phyloP scores from a whole-genome alignment of 352 stramenopile species.

The Globisporangium nunn region DNA sequence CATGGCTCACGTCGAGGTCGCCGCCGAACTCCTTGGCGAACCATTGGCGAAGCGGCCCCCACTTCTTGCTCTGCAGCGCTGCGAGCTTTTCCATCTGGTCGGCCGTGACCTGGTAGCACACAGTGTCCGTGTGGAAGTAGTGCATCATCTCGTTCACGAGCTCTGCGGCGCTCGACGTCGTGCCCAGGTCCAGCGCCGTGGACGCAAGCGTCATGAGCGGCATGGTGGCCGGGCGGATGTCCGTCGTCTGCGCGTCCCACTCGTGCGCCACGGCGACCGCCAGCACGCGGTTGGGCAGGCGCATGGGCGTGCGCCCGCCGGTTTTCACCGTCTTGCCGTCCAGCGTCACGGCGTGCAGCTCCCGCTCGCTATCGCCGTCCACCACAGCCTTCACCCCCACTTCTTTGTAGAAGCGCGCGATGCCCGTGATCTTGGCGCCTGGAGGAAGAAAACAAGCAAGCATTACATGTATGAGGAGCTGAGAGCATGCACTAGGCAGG shows the following conservation, averaged over 20 bases:
- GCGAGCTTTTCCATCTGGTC: constrained; percentile 82
- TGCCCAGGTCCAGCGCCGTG: constrained; percentile 63
- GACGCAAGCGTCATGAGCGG: constrained; percentile 85
- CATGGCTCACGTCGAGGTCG: constrained; percentile 79
- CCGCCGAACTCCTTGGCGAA: constrained; percentile 63
- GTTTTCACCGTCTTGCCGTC: constrained; percentile 83
- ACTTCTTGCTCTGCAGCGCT: constrained; percentile 78
- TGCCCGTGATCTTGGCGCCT: constrained; percentile 80
- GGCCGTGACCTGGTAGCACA: constrained; percentile 82
- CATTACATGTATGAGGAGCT: not conserved
- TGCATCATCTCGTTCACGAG: constrained; percentile 78
- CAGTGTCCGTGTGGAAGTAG: constrained; percentile 84
- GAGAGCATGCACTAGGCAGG: constrained; percentile 8
- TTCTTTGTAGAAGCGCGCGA: constrained; percentile 78
- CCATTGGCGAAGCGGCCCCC: constrained; percentile 79
- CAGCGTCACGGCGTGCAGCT: constrained; percentile 61
- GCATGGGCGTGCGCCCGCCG: constrained; percentile 45
- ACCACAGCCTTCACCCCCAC: constrained; percentile 57
- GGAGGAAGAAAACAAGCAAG: not conserved
- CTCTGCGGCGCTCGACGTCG: constrained; percentile 46
- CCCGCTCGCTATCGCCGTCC: constrained; percentile 13
- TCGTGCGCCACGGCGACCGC: constrained; percentile 72
- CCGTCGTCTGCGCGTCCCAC: constrained; percentile 72
- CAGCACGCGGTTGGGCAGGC: constrained; percentile 57
- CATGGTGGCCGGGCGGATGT: constrained; percentile 79